phyloP scores from a whole-genome alignment of 257 asterid species.

The Phtheirospermum japonicum region DNA sequence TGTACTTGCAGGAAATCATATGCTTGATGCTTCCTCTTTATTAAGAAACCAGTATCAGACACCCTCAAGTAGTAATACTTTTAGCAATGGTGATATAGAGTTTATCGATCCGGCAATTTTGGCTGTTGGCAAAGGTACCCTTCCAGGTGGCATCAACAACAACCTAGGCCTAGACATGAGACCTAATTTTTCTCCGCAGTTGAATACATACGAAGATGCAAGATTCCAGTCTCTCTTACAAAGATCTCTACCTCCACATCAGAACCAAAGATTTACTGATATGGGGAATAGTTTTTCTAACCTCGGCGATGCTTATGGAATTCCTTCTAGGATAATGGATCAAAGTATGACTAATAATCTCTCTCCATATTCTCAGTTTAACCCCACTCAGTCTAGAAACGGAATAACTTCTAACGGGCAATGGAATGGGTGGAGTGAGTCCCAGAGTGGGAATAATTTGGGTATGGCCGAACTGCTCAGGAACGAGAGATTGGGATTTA shows the following conservation, averaged over 20 bases:
- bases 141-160: slow-evolving; percentile 36
- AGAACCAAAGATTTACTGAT: slow-evolving; percentile 59
- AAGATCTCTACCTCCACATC: slow-evolving; percentile 64
- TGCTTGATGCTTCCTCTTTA: slow-evolving; percentile 48
- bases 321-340: slow-evolving; percentile 64
- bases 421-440: slow-evolving; percentile 82
- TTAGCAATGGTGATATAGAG: slow-evolving; percentile 65
- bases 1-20: slow-evolving; percentile 57
- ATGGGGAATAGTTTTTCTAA: slow-evolving; percentile 45
- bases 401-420: slow-evolving; percentile 70
- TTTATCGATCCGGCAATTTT: slow-evolving; percentile 96
- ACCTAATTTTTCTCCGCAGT: slow-evolving; percentile 58
- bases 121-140: slow-evolving; percentile 91
- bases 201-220: slow-evolving; percentile 59
- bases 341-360: slow-evolving; percentile 55
- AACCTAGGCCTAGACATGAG: slow-evolving; percentile 53
- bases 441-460: slow-evolving; percentile 56
- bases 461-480: slow-evolving; percentile 71
- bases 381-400: slow-evolving; percentile 57
- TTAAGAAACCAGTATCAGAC: slow-evolving; percentile 61
- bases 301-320: slow-evolving; percentile 56
- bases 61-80: slow-evolving; percentile 44
- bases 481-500: slow-evolving; percentile 61
- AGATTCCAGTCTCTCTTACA: slow-evolving; percentile 64
- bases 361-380: slow-evolving; percentile 61